Percentiles rank a stretch among this genome's conserved stretches.
Evolutionary conservation across 2,329 filamentous ascomycete genomes (phyloP).

Genomic region (Didymella sp.): DNA sequence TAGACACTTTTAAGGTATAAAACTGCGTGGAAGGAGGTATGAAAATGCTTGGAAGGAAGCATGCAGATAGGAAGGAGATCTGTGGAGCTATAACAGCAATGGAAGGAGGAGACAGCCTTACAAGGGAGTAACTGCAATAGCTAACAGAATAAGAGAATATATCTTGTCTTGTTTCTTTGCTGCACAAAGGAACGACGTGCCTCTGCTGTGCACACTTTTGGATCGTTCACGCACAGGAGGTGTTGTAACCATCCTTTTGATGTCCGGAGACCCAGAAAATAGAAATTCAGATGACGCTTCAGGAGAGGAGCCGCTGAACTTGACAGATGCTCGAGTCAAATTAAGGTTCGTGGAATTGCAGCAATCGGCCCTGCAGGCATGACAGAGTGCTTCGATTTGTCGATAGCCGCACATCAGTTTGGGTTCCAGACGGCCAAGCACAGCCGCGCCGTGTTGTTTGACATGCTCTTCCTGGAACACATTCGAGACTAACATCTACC

Average conservation of each 20-base stretch:
- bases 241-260: slow-evolving; percentile 23
- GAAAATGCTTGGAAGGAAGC: too few species aligned
- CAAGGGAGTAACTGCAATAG: slow-evolving; percentile 1
- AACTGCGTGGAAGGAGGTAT: too few species aligned
- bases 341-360: slow-evolving; percentile 25
- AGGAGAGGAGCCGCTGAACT: slow-evolving; percentile 25
- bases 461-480: slow-evolving; percentile 16
- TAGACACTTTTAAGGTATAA: too few species aligned
- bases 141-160: too few species aligned
- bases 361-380: slow-evolving; percentile 10
- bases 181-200: too few species aligned
- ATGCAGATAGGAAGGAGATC: too few species aligned
- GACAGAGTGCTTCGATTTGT: slow-evolving; percentile 2
- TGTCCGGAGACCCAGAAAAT: slow-evolving; percentile 14
- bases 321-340: slow-evolving; percentile 27
- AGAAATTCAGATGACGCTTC: slow-evolving; percentile 22
- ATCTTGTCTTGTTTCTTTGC: too few species aligned
- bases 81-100: too few species aligned
- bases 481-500: slow-evolving; percentile 4
- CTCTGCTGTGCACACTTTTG: too few species aligned
- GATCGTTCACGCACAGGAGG: too few species aligned
- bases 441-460: slow-evolving; percentile 4
- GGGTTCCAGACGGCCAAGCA: slow-evolving; percentile 6
- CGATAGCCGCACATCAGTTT: slow-evolving; percentile 3
- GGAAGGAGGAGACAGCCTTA: too few species aligned